Evolutionary conservation across 176 grass and related monocot species (phyloP).

Genomic region (Aegilops speltoides): DNA sequence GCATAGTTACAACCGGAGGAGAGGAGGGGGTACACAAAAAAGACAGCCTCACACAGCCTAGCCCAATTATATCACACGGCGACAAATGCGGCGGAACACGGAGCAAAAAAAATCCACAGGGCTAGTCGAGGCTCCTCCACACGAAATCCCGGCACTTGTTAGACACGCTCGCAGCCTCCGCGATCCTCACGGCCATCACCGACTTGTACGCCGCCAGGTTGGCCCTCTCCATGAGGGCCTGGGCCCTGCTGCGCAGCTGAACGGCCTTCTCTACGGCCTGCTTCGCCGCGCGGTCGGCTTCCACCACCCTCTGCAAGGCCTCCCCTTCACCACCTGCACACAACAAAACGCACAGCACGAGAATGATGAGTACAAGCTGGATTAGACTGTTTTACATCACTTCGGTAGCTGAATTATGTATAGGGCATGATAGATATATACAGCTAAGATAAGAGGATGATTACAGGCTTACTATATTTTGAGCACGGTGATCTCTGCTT

Average conservation of each 20-base stretch:
- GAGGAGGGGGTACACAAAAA: not conserved
- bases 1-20: constrained; percentile 4
- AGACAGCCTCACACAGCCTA: not conserved
- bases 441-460: not conserved
- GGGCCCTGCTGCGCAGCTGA: not conserved
- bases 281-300: constrained; percentile 22
- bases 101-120: not conserved
- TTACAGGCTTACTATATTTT: not conserved
- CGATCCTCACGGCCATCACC: not conserved
- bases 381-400: not conserved
- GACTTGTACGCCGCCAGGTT: constrained; percentile 16
- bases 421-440: not conserved
- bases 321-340: constrained; percentile 60
- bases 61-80: not conserved
- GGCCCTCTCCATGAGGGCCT: not conserved
- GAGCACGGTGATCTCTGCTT: not conserved
- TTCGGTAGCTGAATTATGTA: not conserved
- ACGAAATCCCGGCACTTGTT: not conserved
- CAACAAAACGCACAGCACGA: not conserved
- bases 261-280: not conserved
- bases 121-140: not conserved
- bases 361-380: not conserved
- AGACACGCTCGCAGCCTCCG: not conserved
- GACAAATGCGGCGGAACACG: not conserved
- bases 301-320: constrained; percentile 54